Evolutionary conservation across 768 basidiomycete species (phyloP).

Genomic region (Collybia sp.): DNA sequence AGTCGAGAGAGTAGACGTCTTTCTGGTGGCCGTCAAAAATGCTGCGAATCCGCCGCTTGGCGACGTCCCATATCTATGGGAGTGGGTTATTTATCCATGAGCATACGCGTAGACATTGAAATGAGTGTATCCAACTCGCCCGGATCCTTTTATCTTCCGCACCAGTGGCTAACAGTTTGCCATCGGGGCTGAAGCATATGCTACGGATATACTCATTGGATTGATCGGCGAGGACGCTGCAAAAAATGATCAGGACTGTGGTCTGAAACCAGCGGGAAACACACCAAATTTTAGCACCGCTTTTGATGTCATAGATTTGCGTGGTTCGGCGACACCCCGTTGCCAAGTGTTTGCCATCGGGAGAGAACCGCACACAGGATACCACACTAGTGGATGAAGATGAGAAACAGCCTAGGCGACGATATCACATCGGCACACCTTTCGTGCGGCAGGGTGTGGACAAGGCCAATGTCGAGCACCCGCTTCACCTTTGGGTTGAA

Average conservation of each 20-base stretch:
- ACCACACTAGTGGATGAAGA: conserved; percentile 33
- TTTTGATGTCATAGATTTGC: conserved; percentile 92
- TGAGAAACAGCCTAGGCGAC: too few relatives aligned
- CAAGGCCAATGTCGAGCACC: conserved; percentile 70
- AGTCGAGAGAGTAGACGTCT: conserved; percentile 93
- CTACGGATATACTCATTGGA: conserved; percentile 89
- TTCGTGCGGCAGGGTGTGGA: conserved; percentile 89
- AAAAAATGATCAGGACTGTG: not conserved
- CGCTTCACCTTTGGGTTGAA: conserved; percentile 82
- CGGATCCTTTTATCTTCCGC: conserved; percentile 89
- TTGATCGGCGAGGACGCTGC: conserved; percentile 78
- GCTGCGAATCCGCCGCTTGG: conserved; percentile 70
- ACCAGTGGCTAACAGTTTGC: conserved; percentile 86
- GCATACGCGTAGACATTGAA: not conserved
- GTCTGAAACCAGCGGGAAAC: conserved; percentile 17
- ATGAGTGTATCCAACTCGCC: conserved; percentile 35
- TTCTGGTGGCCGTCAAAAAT: conserved; percentile 87
- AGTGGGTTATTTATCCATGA: not conserved
- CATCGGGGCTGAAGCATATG: conserved; percentile 88
- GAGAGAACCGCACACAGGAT: conserved; percentile 93
- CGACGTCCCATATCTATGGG: conserved; percentile 96
- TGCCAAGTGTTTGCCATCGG: conserved; percentile 88
- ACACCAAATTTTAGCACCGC: conserved; percentile 81
- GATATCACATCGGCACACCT: conserved; percentile 44
- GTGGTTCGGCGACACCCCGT: conserved; percentile 95